Conservation (phyloP, 2,329 filamentous ascomycete species). For the Teratosphaeria epicoccoides region DNA sequence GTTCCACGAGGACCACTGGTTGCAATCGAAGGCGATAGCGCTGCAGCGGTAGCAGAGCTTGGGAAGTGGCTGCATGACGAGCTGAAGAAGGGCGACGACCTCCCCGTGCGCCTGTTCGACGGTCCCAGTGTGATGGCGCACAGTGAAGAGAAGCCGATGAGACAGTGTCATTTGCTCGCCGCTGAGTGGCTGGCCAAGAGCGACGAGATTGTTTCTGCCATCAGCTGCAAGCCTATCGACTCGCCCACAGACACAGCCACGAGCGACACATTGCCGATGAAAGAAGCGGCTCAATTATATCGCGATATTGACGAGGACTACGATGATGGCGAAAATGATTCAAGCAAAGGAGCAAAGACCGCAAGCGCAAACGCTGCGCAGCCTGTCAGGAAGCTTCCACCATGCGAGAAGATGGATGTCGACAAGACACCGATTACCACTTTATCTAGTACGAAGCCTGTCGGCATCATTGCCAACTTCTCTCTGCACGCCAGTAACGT, state of each 20-base stretch:
- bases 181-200: slow-evolving; percentile 64
- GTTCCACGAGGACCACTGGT: slow-evolving; percentile 62
- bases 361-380: not conserved
- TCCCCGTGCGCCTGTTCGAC: slow-evolving; percentile 39
- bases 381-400: slow-evolving; percentile 1
- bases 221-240: slow-evolving; percentile 6
- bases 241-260: slow-evolving; percentile 11
- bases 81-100: slow-evolving; percentile 43
- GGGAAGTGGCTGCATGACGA: slow-evolving; percentile 51
- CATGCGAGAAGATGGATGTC: slow-evolving; percentile 14
- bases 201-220: slow-evolving; percentile 50
- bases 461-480: slow-evolving; percentile 69
- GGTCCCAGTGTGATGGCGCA: slow-evolving; percentile 35
- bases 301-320: slow-evolving; percentile 18
- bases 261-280: slow-evolving; percentile 9
- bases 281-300: slow-evolving; percentile 4
- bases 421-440: slow-evolving; percentile 6
- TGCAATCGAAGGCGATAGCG: slow-evolving; percentile 66
- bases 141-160: slow-evolving; percentile 24
- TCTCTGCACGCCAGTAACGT: slow-evolving; percentile 68
- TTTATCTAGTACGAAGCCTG: slow-evolving; percentile 39
- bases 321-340: not conserved
- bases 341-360: slow-evolving; percentile 14
- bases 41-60: slow-evolving; percentile 53
- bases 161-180: slow-evolving; percentile 50